Percentiles rank a stretch among this genome's conserved stretches.
Conservation (phyloP, 352 stramenopile genomes). For the Pythium sukuiense region DNA sequence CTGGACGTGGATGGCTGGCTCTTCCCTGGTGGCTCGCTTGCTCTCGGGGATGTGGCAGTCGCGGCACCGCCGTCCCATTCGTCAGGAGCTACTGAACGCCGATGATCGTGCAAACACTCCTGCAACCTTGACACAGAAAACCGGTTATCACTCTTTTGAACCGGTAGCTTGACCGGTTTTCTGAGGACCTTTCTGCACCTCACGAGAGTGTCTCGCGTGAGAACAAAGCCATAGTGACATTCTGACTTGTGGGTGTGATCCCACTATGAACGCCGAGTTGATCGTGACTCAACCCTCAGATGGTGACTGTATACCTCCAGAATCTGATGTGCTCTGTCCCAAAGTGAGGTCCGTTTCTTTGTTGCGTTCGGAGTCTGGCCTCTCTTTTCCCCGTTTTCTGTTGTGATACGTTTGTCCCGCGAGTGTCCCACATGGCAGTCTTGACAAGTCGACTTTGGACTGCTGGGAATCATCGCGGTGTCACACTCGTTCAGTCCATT, state of each 20-base stretch:
- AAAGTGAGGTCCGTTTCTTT: background rate
- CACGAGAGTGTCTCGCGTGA: background rate
- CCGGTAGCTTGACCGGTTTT: constrained; percentile 1
- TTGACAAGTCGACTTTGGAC: background rate
- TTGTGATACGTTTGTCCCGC: constrained; percentile 3
- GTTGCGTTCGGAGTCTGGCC: constrained; percentile 4
- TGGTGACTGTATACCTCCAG: constrained; percentile 6
- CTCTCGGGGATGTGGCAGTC: constrained; percentile 15
- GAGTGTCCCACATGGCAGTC: background rate
- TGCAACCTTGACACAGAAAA: constrained; percentile 21
- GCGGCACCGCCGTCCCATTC: constrained; percentile 5
- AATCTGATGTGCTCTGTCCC: constrained; percentile 8
- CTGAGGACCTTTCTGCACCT: background rate
- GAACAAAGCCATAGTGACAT: background rate
- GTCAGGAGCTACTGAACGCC: background rate
- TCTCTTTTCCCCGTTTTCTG: background rate
- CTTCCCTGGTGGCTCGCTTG: background rate
- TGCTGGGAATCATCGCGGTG: background rate
- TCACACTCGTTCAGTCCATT: background rate
- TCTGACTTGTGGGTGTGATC: constrained; percentile 25
- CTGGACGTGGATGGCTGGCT: constrained; percentile 5
- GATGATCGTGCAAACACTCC: constrained; percentile 29
- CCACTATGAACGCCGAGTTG: constrained; percentile 13
- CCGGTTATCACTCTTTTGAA: constrained; percentile 6
- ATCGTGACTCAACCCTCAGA: background rate